Conservation (phyloP, 805 yeast species). For the Ogataea paraovalis region DNA sequence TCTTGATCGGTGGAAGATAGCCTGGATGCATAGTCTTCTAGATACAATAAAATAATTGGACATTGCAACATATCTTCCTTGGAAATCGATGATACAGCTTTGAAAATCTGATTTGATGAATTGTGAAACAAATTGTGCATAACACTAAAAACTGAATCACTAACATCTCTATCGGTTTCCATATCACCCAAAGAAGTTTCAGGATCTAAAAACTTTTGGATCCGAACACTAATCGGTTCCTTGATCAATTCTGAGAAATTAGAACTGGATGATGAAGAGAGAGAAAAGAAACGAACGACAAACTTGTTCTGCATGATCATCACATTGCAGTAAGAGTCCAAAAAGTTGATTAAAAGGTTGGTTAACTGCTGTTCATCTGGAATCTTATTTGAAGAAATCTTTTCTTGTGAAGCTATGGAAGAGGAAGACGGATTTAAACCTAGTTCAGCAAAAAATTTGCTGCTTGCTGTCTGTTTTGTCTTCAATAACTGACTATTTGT, state of each 20-base stretch:
- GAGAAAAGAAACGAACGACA: conserved; percentile 40
- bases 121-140: conserved; percentile 30
- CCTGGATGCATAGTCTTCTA: conserved; percentile 37
- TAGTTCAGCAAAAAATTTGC: conserved; percentile 24
- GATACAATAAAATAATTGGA: conserved; percentile 38
- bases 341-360: conserved; percentile 3
- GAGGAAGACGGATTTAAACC: conserved; percentile 15
- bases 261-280: conserved; percentile 35
- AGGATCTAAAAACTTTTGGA: conserved; percentile 12
- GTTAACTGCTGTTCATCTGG: conserved; percentile 4
- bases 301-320: conserved; percentile 44
- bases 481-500: background rate
- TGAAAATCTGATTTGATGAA: conserved; percentile 27
- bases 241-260: conserved; percentile 41
- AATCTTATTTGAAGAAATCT: background rate
- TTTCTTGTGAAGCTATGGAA: background rate
- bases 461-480: conserved; percentile 13
- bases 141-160: conserved; percentile 25
- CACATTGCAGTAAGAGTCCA: conserved; percentile 13
- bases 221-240: conserved; percentile 22
- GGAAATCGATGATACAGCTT: conserved; percentile 32
- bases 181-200: conserved; percentile 6
- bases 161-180: conserved; percentile 30
- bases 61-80: conserved; percentile 37
- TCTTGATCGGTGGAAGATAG: conserved; percentile 59